phyloP scores from a whole-genome alignment of 495 filamentous ascomycete species.

The Penicillium cataractarum region DNA sequence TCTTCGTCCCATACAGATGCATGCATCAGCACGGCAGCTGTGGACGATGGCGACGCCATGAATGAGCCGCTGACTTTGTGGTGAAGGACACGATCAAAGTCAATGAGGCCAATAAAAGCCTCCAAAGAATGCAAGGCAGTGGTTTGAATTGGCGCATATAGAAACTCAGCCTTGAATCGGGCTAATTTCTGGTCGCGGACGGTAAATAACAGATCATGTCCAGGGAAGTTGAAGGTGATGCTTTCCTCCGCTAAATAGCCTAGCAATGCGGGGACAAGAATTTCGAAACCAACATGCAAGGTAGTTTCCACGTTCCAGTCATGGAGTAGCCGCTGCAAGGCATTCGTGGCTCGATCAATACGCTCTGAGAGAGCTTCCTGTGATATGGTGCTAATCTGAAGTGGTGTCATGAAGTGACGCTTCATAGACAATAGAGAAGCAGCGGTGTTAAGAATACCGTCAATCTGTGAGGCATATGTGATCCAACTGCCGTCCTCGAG shows the following conservation, averaged over 20 bases:
- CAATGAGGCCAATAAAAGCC: conserved; percentile 47
- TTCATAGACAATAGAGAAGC: conserved; percentile 28
- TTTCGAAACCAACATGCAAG: neutral
- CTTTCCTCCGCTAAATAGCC: neutral
- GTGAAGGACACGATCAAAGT: conserved; percentile 49
- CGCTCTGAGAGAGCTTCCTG: neutral
- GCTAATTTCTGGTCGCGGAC: conserved; percentile 29
- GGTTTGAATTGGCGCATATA: conserved; percentile 34
- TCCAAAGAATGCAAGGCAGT: conserved; percentile 52
- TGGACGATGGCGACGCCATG: conserved; percentile 54
- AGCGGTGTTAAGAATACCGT: conserved; percentile 30
- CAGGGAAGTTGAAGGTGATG: neutral
- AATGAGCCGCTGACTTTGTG: conserved; percentile 48
- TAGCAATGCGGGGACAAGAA: neutral
- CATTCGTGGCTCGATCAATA: neutral
- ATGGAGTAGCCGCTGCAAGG: neutral
- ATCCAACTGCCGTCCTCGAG: conserved; percentile 25
- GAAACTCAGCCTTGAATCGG: conserved; percentile 26
- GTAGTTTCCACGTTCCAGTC: neutral
- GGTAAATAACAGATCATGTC: neutral
- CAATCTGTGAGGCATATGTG: conserved; percentile 15
- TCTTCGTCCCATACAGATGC: conserved; percentile 43
- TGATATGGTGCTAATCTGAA: neutral
- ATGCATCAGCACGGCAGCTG: conserved; percentile 50
- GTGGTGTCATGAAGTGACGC: neutral